Base-by-base conservation (phyloP, 2,329 filamentous ascomycete genomes). In the Botryotinia calthae region DNA sequence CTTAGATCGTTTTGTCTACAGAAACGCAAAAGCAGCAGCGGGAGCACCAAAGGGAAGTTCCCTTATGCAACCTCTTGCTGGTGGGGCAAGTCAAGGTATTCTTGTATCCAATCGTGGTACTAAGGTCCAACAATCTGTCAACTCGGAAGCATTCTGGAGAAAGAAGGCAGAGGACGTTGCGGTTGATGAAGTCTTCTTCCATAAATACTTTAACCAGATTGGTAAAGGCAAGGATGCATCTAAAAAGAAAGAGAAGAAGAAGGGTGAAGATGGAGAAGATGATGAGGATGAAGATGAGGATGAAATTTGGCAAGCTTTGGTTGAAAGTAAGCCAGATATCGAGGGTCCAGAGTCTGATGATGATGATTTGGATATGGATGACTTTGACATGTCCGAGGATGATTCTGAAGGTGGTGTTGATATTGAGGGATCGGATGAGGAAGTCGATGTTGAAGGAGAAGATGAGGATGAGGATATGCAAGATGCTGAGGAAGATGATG, bases 1-100 rank as follows among this genome's bases (percentile, higher is more conserved):
- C 86, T 86, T 99, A 73, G 96, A 99, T 83, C 95, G 97, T 78
- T 99, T 99, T 82, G 94, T 97, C n/a, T 99, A 98, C 86, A 91
- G 93, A 77, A 97, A 96, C 78, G 90, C 95, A 75, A 97, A 97
- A 85, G 85, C 90, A 6, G 87, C 87, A 25, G 81, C 82, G 31
- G 86, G 88, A 69, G 82, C 85, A 46, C 86, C 89, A 44, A 92
- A 93, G 76, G 97, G 97, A 67, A 87, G 88, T 42, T 98, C 94
- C 40, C 97, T 99, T 82, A 99, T 99, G 96, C 96, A 99, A 82
- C 96, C 97, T 56, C 88, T 98, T 79, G 87, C 88, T 70, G 89
- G 89, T 67, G 87, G 86, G 20, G 88, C 88, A 72, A 86, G 86
- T 6, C 85, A 85, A 44, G 88, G 89, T 70, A 85, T 91, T 46